Base-by-base conservation (phyloP, 495 filamentous ascomycete species). In the Trichoderma erinaceum region DNA sequence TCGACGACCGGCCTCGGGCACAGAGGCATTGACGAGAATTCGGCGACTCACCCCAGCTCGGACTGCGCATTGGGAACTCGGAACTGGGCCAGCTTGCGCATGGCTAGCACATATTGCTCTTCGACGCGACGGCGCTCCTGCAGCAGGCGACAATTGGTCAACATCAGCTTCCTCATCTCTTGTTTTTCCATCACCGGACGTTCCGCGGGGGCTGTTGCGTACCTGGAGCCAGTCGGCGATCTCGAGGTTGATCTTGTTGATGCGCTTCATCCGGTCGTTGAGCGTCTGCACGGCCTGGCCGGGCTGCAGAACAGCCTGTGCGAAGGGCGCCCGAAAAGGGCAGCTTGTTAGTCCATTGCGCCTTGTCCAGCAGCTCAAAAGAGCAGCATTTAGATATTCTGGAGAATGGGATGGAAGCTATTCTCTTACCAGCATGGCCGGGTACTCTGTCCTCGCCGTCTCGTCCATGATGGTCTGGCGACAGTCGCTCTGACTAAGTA, bases 151-250 rank as follows among this genome's bases (percentile, higher is more conserved):
- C 58, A 25, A 63, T 15, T 16, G 23, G 23, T 15, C 29, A 16
- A 63, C 23, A 15, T 65, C 63, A 27, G 35, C 35, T 23, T 44
- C 23, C 13, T 63, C 58, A 16, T 15, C 48, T 11, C 38, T 66
- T 8, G 23, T 21, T 12, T 23, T 10, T 25, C n/a, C 50, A 56
- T 56, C 18, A 23, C 50, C 18, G 50, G n/a, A 23, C 4, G 16
- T 27, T 69, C 41, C 61, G 68, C 68, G 64, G 65, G 65, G 64
- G 25, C 64, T 50, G 58, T 69, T 38, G 63, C 80, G 69, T 89
- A 98, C 95, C 88, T 95, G 91, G 66, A 99, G 84, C 90, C 93
- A 99, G 78, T 98, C 93, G 72, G 95, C 94, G 72, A 99, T 92
- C 77, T 97, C 91, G 70, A 82, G 76, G 80, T 99, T 97, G 82